Conservation (phyloP, 768 basidiomycete genomes). For the Auriscalpium orientale region DNA sequence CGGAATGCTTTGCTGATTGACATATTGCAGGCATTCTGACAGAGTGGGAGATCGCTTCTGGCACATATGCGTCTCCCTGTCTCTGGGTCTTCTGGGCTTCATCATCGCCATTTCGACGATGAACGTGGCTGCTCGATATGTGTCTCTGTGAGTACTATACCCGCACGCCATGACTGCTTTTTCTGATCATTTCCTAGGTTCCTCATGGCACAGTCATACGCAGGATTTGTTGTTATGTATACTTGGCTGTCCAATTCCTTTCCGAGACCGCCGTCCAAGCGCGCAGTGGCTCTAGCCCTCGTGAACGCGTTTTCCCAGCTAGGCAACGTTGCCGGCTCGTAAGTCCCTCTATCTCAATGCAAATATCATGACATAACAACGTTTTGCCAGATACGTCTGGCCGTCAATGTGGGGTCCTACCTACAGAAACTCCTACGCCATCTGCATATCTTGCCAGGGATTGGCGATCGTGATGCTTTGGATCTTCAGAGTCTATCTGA, state of each 20-base stretch:
- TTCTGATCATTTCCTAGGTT: slow-evolving; percentile 37
- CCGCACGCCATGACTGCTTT: background rate
- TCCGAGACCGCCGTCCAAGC: slow-evolving; percentile 72
- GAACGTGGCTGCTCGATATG: slow-evolving; percentile 53
- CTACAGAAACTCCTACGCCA: slow-evolving; percentile 61
- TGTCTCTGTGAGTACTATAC: slow-evolving; percentile 45
- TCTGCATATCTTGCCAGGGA: slow-evolving; percentile 55
- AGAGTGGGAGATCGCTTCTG: slow-evolving; percentile 60
- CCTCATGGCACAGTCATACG: slow-evolving; percentile 65
- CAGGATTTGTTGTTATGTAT: slow-evolving; percentile 60
- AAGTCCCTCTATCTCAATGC: slow-evolving; percentile 14
- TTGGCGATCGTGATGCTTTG: slow-evolving; percentile 28
- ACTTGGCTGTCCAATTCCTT: slow-evolving; percentile 49
- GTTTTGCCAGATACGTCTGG: slow-evolving; percentile 48
- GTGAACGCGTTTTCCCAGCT: slow-evolving; percentile 76
- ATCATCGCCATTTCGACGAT: slow-evolving; percentile 55
- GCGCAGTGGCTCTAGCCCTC: slow-evolving; percentile 74
- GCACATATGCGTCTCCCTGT: slow-evolving; percentile 48
- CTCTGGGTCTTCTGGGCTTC: slow-evolving; percentile 60
- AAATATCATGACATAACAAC: slow-evolving; percentile 3
- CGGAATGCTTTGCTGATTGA: background rate
- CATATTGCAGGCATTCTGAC: slow-evolving; percentile 57
- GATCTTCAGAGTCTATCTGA: slow-evolving; percentile 25
- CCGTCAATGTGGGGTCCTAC: slow-evolving; percentile 59
- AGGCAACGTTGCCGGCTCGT: slow-evolving; percentile 80